Evolutionary conservation across 176 grass and related monocot species (phyloP), one percentile per base, ranked within the genome.

Genomic region (Cymbopogon citratus): DNA sequence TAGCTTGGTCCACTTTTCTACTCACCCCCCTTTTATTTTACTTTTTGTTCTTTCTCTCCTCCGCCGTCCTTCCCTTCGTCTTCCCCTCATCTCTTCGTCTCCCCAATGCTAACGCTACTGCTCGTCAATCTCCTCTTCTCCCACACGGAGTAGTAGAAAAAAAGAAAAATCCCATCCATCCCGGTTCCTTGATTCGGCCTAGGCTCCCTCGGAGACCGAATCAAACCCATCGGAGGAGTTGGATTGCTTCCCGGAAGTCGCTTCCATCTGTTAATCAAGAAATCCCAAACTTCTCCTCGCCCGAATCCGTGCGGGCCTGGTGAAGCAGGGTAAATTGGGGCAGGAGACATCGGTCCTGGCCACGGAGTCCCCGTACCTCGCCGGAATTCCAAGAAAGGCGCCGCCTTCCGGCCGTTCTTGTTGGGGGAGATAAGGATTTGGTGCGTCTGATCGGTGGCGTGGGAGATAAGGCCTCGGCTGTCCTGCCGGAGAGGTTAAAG

Each of bases 271-370:
- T 21, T 24, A 51, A 71, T 73, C 73, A 66, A 66, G 79, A 62
- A 82, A 79, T 59, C 81, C 87, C 69, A 48, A 84, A 79, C 45
- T 68, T 66, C 63, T 21, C 76, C 29, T 16, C 1, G 5, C 28
- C 69, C 87, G 66, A 80, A 83, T 90, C 74, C 79, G 72, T 86
- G 78, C 12, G 36, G 83, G 79, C 56, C 48, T 82, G 83, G 88
- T 86, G 66, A 74, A 90, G 38, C 83, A n/a, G 78, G 56, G 69
- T 63, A 29, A 67, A 78, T 89, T 82, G 45, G 83, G 73, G 21
- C 73, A 60, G 63, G 66, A 72, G 13, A 77, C 77, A 63, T 81
- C 77, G 27, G 80, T 81, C 38, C 64, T 24, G 38, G 27, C 63
- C 54, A 23, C 35, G 54, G 51, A 65, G 21, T 21, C 7, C n/a